Evolutionary conservation across 768 basidiomycete genomes (phyloP).

Genomic region (Tricholoma sp.): DNA sequence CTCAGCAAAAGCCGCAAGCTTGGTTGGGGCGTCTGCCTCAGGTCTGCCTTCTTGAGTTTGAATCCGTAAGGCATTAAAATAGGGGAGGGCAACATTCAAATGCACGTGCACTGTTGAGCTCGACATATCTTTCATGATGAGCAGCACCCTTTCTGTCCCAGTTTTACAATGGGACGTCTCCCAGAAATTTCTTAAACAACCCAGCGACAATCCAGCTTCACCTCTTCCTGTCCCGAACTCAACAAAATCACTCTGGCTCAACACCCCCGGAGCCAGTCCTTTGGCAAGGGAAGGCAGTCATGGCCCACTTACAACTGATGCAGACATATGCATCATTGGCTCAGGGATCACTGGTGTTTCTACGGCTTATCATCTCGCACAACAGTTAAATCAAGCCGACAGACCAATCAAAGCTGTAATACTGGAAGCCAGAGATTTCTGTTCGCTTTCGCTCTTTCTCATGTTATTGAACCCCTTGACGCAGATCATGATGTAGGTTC

Average conservation of each 20-base stretch:
- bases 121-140: too few relatives aligned
- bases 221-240: slow-evolving; percentile 53
- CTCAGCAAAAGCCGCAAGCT: too few relatives aligned
- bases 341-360: slow-evolving; percentile 79
- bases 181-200: background rate
- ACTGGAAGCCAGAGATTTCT: slow-evolving; percentile 83
- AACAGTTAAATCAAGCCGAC: slow-evolving; percentile 17
- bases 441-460: slow-evolving; percentile 38
- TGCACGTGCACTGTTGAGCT: too few relatives aligned
- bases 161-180: background rate
- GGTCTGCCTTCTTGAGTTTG: too few relatives aligned
- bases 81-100: too few relatives aligned
- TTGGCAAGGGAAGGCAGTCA: slow-evolving; percentile 62
- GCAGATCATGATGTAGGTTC: slow-evolving; percentile 44
- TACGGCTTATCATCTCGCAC: slow-evolving; percentile 66
- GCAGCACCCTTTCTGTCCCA: slow-evolving; percentile 1
- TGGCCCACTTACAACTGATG: slow-evolving; percentile 49
- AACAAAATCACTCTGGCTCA: slow-evolving; percentile 71
- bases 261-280: slow-evolving; percentile 58
- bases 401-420: slow-evolving; percentile 48
- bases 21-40: too few relatives aligned
- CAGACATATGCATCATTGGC: slow-evolving; percentile 76
- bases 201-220: background rate
- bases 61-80: too few relatives aligned
- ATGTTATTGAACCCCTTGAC: background rate